A percentile compares a stretch with the other conserved stretches of the same genome.
phyloP scores from a whole-genome alignment of 345 rosid genomes.

The Salix purpurea region DNA sequence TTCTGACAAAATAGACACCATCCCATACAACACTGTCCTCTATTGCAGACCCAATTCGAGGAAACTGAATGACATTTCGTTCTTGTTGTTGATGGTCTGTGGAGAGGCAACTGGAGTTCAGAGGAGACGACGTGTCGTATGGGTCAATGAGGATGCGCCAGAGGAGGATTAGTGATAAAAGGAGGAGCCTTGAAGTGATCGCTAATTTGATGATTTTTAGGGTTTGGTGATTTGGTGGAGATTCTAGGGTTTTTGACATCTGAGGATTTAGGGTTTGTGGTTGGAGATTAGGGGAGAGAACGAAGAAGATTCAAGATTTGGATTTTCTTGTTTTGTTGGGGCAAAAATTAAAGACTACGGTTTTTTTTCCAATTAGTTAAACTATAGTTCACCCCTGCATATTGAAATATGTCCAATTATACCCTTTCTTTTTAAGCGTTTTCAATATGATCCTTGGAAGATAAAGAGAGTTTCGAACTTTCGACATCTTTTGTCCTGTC shows the following conservation, averaged over 20 bases:
- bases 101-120: slow-evolving; percentile 55
- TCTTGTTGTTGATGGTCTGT: slow-evolving; percentile 7
- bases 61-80: slow-evolving; percentile 17
- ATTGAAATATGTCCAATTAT: too few relatives aligned
- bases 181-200: slow-evolving; percentile 49
- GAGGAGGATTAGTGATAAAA: slow-evolving; percentile 43
- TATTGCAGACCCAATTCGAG: slow-evolving; percentile 39
- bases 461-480: too few relatives aligned
- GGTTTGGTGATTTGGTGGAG: slow-evolving; percentile 1
- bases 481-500: too few relatives aligned
- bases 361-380: too few relatives aligned
- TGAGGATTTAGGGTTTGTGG: too few relatives aligned
- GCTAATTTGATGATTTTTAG: slow-evolving; percentile 50
- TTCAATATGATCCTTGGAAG: too few relatives aligned
- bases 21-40: slow-evolving; percentile 79
- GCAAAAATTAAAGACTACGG: too few relatives aligned
- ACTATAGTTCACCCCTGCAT: too few relatives aligned
- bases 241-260: not conserved
- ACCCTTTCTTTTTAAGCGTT: too few relatives aligned
- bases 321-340: too few relatives aligned
- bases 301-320: too few relatives aligned
- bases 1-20: slow-evolving; percentile 71
- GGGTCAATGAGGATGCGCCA: slow-evolving; percentile 67
- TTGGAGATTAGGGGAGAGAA: too few relatives aligned
- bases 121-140: slow-evolving; percentile 79